Evolutionary conservation across 2,329 filamentous ascomycete species (phyloP).

Genomic region (Coniella lustricola): DNA sequence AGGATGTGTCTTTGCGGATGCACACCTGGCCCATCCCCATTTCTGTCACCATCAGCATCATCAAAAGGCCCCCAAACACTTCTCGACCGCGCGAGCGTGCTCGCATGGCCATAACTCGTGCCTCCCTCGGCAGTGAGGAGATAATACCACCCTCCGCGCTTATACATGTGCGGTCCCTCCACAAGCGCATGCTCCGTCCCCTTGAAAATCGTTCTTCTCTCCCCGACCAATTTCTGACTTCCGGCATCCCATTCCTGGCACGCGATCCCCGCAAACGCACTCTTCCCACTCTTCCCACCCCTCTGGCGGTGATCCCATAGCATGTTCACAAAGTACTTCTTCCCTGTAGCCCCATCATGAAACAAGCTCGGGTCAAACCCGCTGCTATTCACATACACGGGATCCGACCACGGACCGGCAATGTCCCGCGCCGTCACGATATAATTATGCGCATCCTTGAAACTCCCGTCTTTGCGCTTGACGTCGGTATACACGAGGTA

Average conservation of each 20-base stretch:
- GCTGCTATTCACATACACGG: conserved; percentile 48
- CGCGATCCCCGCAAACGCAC: conserved; percentile 48
- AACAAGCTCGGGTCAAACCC: conserved; percentile 57
- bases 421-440: conserved; percentile 48
- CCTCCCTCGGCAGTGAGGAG: conserved; percentile 54
- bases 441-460: conserved; percentile 59
- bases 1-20: conserved; percentile 53
- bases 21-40: too few species aligned
- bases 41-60: too few species aligned
- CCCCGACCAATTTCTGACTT: conserved; percentile 44
- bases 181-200: conserved; percentile 49
- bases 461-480: conserved; percentile 59
- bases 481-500: conserved; percentile 61
- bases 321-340: conserved; percentile 53
- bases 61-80: conserved; percentile 57
- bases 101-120: conserved; percentile 54
- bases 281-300: conserved; percentile 24
- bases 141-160: conserved; percentile 52
- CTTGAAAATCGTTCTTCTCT: conserved; percentile 45
- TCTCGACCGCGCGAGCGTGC: conserved; percentile 48
- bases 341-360: conserved; percentile 45
- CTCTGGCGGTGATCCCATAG: conserved; percentile 46
- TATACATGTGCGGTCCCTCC: conserved; percentile 54
- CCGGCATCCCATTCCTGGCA: conserved; percentile 50
- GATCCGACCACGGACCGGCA: conserved; percentile 56